Base-by-base conservation (phyloP, 108 stramenopile species). In the Halocafeteria seosinensis region DNA sequence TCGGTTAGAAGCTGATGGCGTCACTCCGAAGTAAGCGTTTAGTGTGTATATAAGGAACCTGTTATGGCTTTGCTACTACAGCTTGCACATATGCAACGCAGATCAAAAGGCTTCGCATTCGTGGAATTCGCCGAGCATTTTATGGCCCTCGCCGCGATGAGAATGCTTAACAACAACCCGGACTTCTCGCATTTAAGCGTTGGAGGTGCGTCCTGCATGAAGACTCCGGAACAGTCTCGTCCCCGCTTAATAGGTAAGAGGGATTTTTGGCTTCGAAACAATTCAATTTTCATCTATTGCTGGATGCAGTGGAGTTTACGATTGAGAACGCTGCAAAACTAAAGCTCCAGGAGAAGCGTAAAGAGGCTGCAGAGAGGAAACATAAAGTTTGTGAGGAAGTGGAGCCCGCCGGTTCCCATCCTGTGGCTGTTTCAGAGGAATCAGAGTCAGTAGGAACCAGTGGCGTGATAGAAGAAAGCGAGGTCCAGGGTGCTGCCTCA, bases 101-200 rank as follows among this genome's bases (percentile, higher is more conserved):
- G 79, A 1, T 88, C 87, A 53, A 84, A 87, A 61, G 97, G 97
- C 24, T 98, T 90, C 75, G 97, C 81, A n/a, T 98, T 98, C 79
- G 90, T 87, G 29, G 92, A 98, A 71, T 98, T 95, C 66, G 75
- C 79, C 6, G 80, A 91, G 68, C 97, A 98, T 78, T 79, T 77
- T 13, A 88, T 89, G 79, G 94, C 97, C 4, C 72, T 98, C 59
- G 92, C 92, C 1, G 89, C 87, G 42, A 74, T 98, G 47, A 84
- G 97, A 11, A 82, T 86, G 55, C 67, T 95, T 62, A 98, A 98
- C 76, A 92, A 98, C 78, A 95, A 98, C 73, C 82, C 91, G 0
- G 63, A 67, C 0, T 94, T 86, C 67, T 70, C 70, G 6, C 50
- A 62, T 9, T 25, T 36, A 25, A 72, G 72, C 1, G 61, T 36